Evolutionary conservation across 2,329 filamentous ascomycete genomes (phyloP), one percentile per base, ranked within the genome.

Genomic region (Beauveria sp.): DNA sequence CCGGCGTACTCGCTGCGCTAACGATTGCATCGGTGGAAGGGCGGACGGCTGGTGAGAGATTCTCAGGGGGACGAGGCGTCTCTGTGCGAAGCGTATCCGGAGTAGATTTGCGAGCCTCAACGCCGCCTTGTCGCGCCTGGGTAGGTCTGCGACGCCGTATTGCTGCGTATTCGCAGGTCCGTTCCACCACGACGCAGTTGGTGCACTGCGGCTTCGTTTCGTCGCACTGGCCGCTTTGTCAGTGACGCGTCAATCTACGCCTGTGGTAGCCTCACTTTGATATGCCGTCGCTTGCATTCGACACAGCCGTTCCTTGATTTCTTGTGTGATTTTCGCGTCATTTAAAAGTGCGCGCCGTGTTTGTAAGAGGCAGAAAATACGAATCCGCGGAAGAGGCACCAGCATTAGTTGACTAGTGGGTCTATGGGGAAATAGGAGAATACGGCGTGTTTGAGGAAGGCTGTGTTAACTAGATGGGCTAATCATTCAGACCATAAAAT

Each of bases 191-290:
- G 16, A 67, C 62, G 57, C 73, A 75, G 44, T 72, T 71, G 14
- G 70, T 63, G 54, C 73, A 75, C 5, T 71, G 72, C 26, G 73
- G 73, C 2, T 71, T 71, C 63, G 69, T 66, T 34, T 75, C 73
- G 34, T 75, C 73, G 56, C 73, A 75, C 72, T 75, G 55, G 66
- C 66, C 67, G 50, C 18, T 5, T 10, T n/a, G 58, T 55, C 14
- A 62, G 59, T n/a, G 53, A 24, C 18, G 16, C 22, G 20, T 18
- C 5, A 5, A 24, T 6, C 18, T 28, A 12, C 20, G 28, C 8
- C 10, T 14, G 10, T 4, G n/a, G 24, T 30, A 20, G 10, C 8
- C 66, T 53, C 61, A 69, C 69, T 64, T 73, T 73, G n/a, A 69
- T 70, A 47, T 72, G 71, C 63, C 71, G 69, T 55, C 69, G 69